Base-by-base conservation (phyloP, 352 stramenopile genomes). In the Lagenidium sp. region DNA sequence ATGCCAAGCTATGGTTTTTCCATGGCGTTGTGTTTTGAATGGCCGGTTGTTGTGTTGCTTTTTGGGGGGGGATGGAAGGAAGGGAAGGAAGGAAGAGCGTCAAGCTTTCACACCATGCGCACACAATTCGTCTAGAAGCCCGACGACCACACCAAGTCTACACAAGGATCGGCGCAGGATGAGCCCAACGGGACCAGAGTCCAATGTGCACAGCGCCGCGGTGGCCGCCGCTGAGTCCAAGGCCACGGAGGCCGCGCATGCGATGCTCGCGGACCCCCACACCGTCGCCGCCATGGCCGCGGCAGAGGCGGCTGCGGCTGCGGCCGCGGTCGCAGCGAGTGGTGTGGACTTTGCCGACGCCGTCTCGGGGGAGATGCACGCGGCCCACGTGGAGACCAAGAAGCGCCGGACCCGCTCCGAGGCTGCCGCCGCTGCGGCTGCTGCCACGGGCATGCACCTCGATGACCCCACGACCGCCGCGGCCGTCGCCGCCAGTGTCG, bases 141-240 rank as follows among this genome's bases (percentile, higher is more conserved):
- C 36, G 19, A 42, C 7, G 34, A 39, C 53, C 53, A 61, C 53
- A 61, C 53, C 53, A 61, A 55, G 41, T 61, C 53, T 61, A 61
- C 53, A 61, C 36, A 60, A 60, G 50, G 36, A 42, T 42, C 36
- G n/a, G 8, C 34, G 7, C 15, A 15, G 8, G 8, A 32, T 32
- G 28, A 15, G 6, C 6, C 34, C 13, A 39, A 39, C 11, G 11
- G 34, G 18, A 46, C 12, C 36, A 47, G 41, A 52, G 11, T 5
- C 24, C 30, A 18, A 28, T 4, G 19, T 15, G 16, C 22, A 21
- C 23, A 38, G 36, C 12, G 20, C 35, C 11, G 44, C 50, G 19
- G 38, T 47, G 4, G 26, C 26, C 22, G 39, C 29, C n/a, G 54
- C 46, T 30, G 44, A 46, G 32, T 49, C 63, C 30, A 47, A 57